Conservation (phyloP, 2,329 filamentous ascomycete species). For the Didymellaceae sp. region DNA sequence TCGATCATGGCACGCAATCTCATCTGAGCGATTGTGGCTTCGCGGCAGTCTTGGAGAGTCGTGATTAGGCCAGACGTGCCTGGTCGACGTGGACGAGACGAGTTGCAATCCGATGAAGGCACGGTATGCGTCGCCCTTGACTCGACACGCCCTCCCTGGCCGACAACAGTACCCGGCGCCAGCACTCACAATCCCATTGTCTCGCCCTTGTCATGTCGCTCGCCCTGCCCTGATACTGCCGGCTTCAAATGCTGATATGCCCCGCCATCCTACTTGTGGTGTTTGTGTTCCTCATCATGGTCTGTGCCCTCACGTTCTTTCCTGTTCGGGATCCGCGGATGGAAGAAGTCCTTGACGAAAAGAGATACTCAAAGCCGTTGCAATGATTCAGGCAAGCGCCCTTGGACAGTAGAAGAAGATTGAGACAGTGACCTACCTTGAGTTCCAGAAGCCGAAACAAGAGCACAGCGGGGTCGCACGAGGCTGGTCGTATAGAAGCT, state of each 20-base stretch:
- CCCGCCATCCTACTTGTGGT: conserved; percentile 1
- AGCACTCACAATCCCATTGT: conserved; percentile 16
- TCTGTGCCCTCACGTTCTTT: conserved; percentile 15
- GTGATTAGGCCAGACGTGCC: conserved; percentile 20
- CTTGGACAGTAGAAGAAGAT: conserved; percentile 17
- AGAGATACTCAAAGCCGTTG: conserved; percentile 2
- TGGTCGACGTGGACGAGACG: conserved; percentile 7
- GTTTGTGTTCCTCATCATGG: conserved; percentile 16
- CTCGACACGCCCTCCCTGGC: conserved; percentile 11
- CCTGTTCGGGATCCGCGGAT: conserved; percentile 12
- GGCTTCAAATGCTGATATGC: conserved; percentile 8
- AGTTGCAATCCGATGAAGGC: conserved; percentile 17
- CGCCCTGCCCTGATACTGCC: conserved; percentile 1
- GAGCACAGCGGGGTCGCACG: conserved; percentile 29
- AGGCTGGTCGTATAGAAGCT: conserved; percentile 36
- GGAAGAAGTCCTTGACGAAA: conserved; percentile 9
- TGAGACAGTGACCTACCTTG: conserved; percentile 36
- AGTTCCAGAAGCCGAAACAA: conserved; percentile 29
- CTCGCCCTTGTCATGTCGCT: not conserved
- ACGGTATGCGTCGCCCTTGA: conserved; percentile 20
- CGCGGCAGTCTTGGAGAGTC: conserved; percentile 4
- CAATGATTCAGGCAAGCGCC: conserved; percentile 11
- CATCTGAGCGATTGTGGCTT: not conserved
- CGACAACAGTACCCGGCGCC: conserved; percentile 1
- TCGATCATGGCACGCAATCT: conserved; percentile 8